Base-by-base conservation (phyloP, 345 rosid species). In the Brassica juncea region DNA sequence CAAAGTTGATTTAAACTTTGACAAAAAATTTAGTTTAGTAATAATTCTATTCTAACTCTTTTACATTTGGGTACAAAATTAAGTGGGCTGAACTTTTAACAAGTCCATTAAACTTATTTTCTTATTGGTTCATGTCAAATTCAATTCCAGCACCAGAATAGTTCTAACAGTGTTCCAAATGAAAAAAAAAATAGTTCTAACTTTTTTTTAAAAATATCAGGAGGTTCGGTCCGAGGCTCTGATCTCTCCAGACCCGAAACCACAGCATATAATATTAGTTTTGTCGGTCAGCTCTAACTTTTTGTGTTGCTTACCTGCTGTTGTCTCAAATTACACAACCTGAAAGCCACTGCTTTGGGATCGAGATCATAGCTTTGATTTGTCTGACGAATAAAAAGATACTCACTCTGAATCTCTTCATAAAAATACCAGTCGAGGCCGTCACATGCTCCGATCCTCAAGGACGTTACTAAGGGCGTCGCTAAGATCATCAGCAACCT, bases 401-500 rank as follows among this genome's bases (percentile, higher is more conserved):
- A 98, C 96, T 98, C 4, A 90, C 93, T 54, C 83, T 90, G 84
- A 95, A 89, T 80, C 84, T 95, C 31, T 86, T 80, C 87, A 90
- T 92, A 2, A 95, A 95, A 49, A 82, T 93, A 12, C 97, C 96
- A 1, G 96, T 95, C 31, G 99, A 95, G 72, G 76, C 94, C 6
- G 97, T 91, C 19, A 84, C 86, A 1, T 65, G 87, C 82, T 90
- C 97, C 31, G 98, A 93, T 93, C 70, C 98, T 95, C 83, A 89
- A 81, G 79, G 99, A 91, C 80, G 94, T 94, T 72, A 93, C 99
- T 67, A 89, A 91, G 64, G 90, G 86, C 61, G 90, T 95, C 62
- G 82, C 97, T 60, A 93, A 90, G 84, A 91, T 89, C 85, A 87
- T 95, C 61, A 97, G 97, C 85, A 93, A 84, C 94, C 98, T 34